Conservation (phyloP, 75 land plant genomes). For the Cupressus sempervirens region DNA sequence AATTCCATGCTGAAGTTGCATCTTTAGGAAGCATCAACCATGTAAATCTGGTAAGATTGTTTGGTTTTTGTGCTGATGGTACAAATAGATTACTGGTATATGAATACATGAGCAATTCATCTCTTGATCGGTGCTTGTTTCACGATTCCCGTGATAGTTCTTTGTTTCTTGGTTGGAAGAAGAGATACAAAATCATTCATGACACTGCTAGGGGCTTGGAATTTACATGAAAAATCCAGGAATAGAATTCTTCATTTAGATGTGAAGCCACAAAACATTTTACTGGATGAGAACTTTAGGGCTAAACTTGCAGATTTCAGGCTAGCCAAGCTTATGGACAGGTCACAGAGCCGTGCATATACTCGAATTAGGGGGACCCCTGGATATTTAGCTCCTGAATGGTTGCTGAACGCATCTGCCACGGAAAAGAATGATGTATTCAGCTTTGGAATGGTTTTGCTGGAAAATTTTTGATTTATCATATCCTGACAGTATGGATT, state of each 20-base stretch:
- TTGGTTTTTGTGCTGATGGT: constrained; percentile 32
- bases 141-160: background rate
- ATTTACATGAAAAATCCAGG: constrained; percentile 28
- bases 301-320: constrained; percentile 55
- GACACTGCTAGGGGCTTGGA: constrained; percentile 23
- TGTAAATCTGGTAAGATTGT: constrained; percentile 29
- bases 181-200: constrained; percentile 15
- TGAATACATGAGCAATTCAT: constrained; percentile 23
- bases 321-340: constrained; percentile 32
- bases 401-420: constrained; percentile 12
- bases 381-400: constrained; percentile 33
- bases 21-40: constrained; percentile 41
- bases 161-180: constrained; percentile 18
- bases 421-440: constrained; percentile 28
- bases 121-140: constrained; percentile 27
- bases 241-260: constrained; percentile 44
- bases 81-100: constrained; percentile 28
- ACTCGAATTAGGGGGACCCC: constrained; percentile 40
- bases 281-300: constrained; percentile 31
- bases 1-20: constrained; percentile 33
- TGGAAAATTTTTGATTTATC: constrained; percentile 20
- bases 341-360: constrained; percentile 16
- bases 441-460: constrained; percentile 34
- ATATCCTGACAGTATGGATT: constrained; percentile 16
- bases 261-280: constrained; percentile 41